Conservation (phyloP, 441 rosid species). For the Hura crepitans region DNA sequence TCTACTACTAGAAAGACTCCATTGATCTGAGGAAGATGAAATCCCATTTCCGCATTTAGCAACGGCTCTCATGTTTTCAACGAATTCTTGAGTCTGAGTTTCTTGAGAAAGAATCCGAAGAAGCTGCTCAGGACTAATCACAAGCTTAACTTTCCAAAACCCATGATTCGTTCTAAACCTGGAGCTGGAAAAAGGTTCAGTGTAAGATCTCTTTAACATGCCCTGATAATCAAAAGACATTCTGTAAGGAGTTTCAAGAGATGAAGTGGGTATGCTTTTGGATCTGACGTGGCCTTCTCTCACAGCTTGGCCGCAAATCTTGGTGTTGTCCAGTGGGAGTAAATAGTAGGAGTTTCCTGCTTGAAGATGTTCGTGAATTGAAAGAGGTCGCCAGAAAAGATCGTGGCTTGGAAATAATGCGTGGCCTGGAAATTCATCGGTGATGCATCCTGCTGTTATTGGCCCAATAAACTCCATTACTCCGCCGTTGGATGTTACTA, state of each 20-base stretch:
- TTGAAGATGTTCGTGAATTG: constrained; percentile 39
- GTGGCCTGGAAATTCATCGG: constrained; percentile 51
- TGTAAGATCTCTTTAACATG: constrained; percentile 51
- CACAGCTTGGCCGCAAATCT: constrained; percentile 23
- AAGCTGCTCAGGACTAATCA: constrained; percentile 56
- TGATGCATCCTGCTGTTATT: constrained; percentile 49
- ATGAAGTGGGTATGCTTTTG: constrained; percentile 43
- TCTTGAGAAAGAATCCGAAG: constrained; percentile 65
- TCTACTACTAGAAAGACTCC: constrained; percentile 54
- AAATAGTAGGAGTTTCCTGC: constrained; percentile 57
- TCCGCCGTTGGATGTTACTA: constrained; percentile 53
- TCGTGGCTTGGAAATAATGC: constrained; percentile 48
- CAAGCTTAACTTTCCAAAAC: constrained; percentile 81
- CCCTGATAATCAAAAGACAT: constrained; percentile 59
- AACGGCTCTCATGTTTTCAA: constrained; percentile 67
- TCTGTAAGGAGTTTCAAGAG: constrained; percentile 44
- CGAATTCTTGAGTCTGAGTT: constrained; percentile 54
- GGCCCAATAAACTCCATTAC: constrained; percentile 54
- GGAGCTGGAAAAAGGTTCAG: constrained; percentile 48
- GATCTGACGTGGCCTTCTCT: constrained; percentile 54
- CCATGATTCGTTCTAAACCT: constrained; percentile 23
- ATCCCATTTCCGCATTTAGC: constrained; percentile 55
- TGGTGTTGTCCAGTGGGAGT: constrained; percentile 36
- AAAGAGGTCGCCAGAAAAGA: constrained; percentile 48
- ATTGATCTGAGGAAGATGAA: constrained; percentile 37